Percentiles rank a stretch among this genome's conserved stretches.
Evolutionary conservation across 257 asterid genomes (phyloP).

Genomic region (Nicotiana knightiana): DNA sequence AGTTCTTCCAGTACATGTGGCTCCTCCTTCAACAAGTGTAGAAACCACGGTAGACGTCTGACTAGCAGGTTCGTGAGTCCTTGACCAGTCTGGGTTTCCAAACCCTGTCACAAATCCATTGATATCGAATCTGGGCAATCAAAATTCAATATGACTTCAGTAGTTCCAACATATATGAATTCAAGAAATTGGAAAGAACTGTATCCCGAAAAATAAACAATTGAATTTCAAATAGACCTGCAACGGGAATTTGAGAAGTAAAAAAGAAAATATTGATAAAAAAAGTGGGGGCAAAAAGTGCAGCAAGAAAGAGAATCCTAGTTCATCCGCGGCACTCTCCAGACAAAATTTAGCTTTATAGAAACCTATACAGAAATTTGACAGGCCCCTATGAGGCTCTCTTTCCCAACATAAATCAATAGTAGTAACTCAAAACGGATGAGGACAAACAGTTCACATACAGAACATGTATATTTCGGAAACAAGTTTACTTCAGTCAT

Average conservation of each 20-base stretch:
- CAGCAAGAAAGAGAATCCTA: background rate
- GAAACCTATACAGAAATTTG: background rate
- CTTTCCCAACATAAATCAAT: background rate
- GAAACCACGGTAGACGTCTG: slow-evolving; percentile 68
- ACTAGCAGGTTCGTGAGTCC: slow-evolving; percentile 68
- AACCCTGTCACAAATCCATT: slow-evolving; percentile 84
- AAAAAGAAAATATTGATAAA: background rate
- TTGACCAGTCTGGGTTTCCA: slow-evolving; percentile 95
- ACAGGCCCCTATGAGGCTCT: background rate
- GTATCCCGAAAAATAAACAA: background rate
- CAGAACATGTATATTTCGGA: background rate
- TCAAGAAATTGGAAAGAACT: background rate
- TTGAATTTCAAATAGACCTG: background rate
- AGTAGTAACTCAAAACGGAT: background rate
- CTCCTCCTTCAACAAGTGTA: slow-evolving; percentile 90
- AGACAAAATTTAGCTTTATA: background rate
- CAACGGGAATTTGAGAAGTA: background rate
- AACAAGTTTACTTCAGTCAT: background rate
- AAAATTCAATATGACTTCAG: slow-evolving; percentile 10
- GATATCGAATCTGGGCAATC: slow-evolving; percentile 62
- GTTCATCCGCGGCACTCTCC: background rate
- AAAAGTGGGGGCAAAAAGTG: background rate
- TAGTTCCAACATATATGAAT: background rate
- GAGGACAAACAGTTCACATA: background rate
- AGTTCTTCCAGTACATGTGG: slow-evolving; percentile 79